Evolutionary conservation across 306 rosid species (phyloP), one percentile per base, ranked within the genome.

Genomic region (Quercus parvula): DNA sequence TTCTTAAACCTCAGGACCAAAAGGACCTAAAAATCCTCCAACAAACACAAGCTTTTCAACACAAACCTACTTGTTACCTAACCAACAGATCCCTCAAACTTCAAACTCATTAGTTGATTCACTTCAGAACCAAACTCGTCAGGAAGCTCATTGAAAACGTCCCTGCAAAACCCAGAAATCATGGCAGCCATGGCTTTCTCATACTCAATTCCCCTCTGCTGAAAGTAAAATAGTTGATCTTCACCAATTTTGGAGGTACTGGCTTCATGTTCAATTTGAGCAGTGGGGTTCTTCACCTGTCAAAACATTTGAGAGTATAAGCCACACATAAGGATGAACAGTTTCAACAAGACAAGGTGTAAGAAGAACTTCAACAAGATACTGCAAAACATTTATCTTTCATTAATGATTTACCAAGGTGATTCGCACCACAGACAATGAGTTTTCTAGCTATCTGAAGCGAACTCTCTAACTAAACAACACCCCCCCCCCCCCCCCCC

Each of bases 61-160:
- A 15, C 20, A 61, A 27, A 83, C 76, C 30, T 41, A 20, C 64
- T 27, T 61, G 51, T 17, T 27, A 66, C 73, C 79, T 89, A 94
- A 51, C 98, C 97, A 62, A 94, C 94, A 31, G 98, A 90, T 57
- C 93, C 93, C 73, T 93, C 98, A 83, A 94, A 94, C 89, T 92
- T 94, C 90, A 94, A 86, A 89, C 97, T 91, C 95, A 92, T 94
- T 69, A 92, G 89, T 73, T 92, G 97, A 87, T 92, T 90, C 81
- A 94, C 98, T 88, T 92, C 98, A 20, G 97, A 90, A 68, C 97
- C 98, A 84, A 94, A 94, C 79, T 94, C 98, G 55, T 92, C 97
- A 1, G 98, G 98, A 82, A 94, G 98, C 86, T 94, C 97, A 62
- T 94, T 92, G 75, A 22, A 94, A 79, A 94, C 97, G 49, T 91